Base-by-base conservation (phyloP, 1,139 yeast genomes). In the Pichia sp. region DNA sequence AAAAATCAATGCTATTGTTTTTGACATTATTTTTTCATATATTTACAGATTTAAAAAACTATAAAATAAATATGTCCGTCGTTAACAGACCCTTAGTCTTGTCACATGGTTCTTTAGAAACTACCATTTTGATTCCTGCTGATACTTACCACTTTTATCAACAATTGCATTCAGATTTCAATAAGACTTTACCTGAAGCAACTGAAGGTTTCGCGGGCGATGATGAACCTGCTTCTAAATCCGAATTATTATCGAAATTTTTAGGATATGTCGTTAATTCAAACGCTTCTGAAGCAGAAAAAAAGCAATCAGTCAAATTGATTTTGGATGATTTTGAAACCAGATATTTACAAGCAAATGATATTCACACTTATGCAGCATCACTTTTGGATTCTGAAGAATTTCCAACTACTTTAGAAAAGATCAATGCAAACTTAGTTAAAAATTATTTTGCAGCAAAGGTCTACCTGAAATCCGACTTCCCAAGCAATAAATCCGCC, bases 281-380 rank as follows among this genome's bases (percentile, higher is more conserved):
- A 23, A 48, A 52, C 6, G 44, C 57, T 5, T 48, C 52, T 27
- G 55, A 53, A 37, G 42, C 55, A 8, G 66, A 62, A 50, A 61
- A 63, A 46, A 35, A 73, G 52, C 85, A 83, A 54, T 83, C 88
- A 28, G 76, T 87, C 55, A 67, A 75, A 43, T 72, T 83, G 51
- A 78, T 87, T 44, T 68, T 90, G 55, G 72, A 74, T 45, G 98
- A 92, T 65, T 92, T 92, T 62, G 95, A 88, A 65, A 71, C 82
- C 44, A 75, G 87, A 56, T 90, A 81, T 66, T 72, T 90, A 55
- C 68, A 72, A 52, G 82, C 83, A 46, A 77, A 77, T 56, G 97
- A 92, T 61, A 88, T 94, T 55, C 98, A 92, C 64, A 77, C 95
- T 8, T 79, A 88, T 55, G 97, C 96, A 36, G 82, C 94, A 35